Base-by-base conservation (phyloP, 83 land plant genomes). In the Thuja plicata region DNA sequence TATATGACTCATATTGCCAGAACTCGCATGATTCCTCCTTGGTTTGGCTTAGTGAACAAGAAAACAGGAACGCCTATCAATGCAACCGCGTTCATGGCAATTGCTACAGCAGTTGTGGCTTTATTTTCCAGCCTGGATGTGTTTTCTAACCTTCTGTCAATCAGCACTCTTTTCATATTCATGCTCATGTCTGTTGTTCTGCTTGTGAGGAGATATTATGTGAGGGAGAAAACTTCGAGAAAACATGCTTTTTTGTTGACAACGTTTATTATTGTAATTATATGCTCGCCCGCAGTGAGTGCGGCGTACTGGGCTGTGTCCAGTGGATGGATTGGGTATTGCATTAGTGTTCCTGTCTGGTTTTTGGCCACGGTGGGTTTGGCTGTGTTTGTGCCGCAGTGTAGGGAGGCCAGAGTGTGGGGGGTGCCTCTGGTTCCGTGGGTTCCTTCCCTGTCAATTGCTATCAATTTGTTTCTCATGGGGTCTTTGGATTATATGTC, bases 401-500 rank as follows among this genome's bases (percentile, higher is more conserved):
- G 89, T 40, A 87, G 94, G 34, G 60, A 52, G 32, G 94, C 99
- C 6, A 92, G 90, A 87, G 89, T 96, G 50, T 97, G 96, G 96
- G 97, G 97, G 5, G 97, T 96, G 46, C 99, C 99, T 8, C 52
- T 95, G 38, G 99, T 96, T 66, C 99, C 99, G 12, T 96, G 99
- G 99, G 40, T 97, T 85, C 99, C 99, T n/a, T 95, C 96, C 8
- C 46, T 95, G 78, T 97, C 99, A 0, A 96, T 97, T 37, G 93
- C 89, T 8, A 91, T 92, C 62, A 96, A 96, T 40, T 5, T 96
- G 24, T 95, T 97, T 87, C 93, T 96, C 27, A 91, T 97, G 50
- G 99, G 97, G 19, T 94, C 99, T 1, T 86, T 97, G 12, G 97
- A 96, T 5, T 66, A 34, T 60, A 57, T 24, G 46, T 92, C 97